Base-by-base conservation (phyloP, 306 rosid genomes). In the Datisca glomerata region DNA sequence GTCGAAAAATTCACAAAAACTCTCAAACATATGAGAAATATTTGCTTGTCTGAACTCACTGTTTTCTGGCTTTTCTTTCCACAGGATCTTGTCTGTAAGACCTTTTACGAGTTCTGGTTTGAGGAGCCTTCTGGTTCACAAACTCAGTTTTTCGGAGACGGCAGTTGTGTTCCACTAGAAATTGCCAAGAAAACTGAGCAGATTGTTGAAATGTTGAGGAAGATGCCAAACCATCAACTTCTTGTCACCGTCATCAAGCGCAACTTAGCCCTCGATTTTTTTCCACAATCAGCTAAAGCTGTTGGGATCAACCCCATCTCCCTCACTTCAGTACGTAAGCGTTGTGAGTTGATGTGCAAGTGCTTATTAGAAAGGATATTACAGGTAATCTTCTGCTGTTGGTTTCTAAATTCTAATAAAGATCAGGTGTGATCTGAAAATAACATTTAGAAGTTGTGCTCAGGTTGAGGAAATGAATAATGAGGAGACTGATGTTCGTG, bases 1-100 rank as follows among this genome's bases (percentile, higher is more conserved):
- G n/a, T n/a, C n/a, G n/a, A n/a, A n/a, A n/a, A n/a, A n/a, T n/a
- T n/a, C n/a, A n/a, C n/a, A n/a, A n/a, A n/a, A n/a, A n/a, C n/a
- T n/a, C n/a, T n/a, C n/a, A 40, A 41, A 32, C 6, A 52, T 40
- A 9, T 27, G 7, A 20, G 6, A 20, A 8, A 7, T 11, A 22
- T 8, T 57, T 22, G 13, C 55, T 40, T 18, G 31, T 49, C 49
- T 21, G 17, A 41, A 56, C 19, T 17, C 18, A 20, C 19, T 43
- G 43, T 43, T 25, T 14, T 31, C 22, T 57, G 19, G 24, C 17
- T 22, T 36, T 68, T 50, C 43, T 63, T 60, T 39, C 55, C 16
- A 16, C 70, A 89, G 98, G 98, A 89, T 64, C 86, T 89, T 73
- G 98, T 89, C 61, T 84, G 95, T 75, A 89, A 84, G 77, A 89